phyloP scores from a whole-genome alignment of 768 basidiomycete genomes.

The Leccinum incarnatum region DNA sequence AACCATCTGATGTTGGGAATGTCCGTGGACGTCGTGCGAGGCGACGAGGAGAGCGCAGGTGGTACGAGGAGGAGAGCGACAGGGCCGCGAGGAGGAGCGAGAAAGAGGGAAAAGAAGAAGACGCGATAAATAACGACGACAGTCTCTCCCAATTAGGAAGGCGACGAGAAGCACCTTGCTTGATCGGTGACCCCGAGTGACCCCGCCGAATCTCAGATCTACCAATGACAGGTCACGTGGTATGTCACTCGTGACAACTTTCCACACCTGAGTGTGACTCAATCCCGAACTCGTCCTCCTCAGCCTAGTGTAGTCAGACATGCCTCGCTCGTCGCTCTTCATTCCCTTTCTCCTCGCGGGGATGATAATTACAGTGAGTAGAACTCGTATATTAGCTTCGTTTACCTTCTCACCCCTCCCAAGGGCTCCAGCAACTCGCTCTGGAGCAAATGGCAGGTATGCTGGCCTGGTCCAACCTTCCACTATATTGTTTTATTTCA shows the following conservation, averaged over 20 bases:
- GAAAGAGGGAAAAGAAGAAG: slow-evolving; percentile 30
- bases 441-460: slow-evolving; percentile 81
- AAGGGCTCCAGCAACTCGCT: slow-evolving; percentile 80
- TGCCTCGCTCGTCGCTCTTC: slow-evolving; percentile 62
- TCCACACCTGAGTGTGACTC: slow-evolving; percentile 8
- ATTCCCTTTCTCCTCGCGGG: slow-evolving; percentile 82
- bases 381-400: rapidly evolving
- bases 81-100: slow-evolving; percentile 12
- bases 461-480: slow-evolving; percentile 8
- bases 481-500: slow-evolving; percentile 1
- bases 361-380: slow-evolving; percentile 83
- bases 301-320: slow-evolving; percentile 23
- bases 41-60: slow-evolving; percentile 13
- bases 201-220: slow-evolving; percentile 29
- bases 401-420: slow-evolving; percentile 2
- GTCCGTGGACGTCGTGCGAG: slow-evolving; percentile 12
- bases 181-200: slow-evolving; percentile 27
- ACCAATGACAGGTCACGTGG: slow-evolving; percentile 16
- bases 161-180: slow-evolving; percentile 29
- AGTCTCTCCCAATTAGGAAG: slow-evolving; percentile 24
- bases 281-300: neutral
- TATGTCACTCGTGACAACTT: slow-evolving; percentile 19
- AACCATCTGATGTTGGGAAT: slow-evolving; percentile 50
- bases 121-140: slow-evolving; percentile 34
- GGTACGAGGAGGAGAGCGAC: slow-evolving; percentile 16